Percentiles rank a stretch among this genome's conserved stretches.
These are phyloP conservation scores for Miamiensis avidus DNA, from an alignment of 169 alveolate genomes.

Conservation along the genomic window DNA sequence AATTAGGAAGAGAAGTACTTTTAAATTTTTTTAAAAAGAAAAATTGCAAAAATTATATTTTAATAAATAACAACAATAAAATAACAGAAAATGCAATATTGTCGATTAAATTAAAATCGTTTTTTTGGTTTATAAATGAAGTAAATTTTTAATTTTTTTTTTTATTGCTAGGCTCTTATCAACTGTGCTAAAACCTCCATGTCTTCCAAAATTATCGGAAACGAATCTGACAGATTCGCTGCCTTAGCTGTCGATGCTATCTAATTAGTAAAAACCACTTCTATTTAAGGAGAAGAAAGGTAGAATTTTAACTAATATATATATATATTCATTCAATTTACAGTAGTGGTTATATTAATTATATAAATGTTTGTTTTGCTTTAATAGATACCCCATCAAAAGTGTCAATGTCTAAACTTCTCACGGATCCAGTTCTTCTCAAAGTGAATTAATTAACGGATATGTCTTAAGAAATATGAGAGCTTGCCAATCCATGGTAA, in stretches of 20 bases:
- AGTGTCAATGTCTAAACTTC: constrained; percentile 93
- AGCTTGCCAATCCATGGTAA: constrained; percentile 97
- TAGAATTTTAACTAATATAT: too few relatives aligned
- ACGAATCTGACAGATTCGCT: constrained; percentile 93
- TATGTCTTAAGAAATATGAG: constrained; percentile 94
- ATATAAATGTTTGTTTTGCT: too few relatives aligned
- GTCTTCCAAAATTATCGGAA: constrained; percentile 94
- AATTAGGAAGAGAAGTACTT: constrained; percentile 79
- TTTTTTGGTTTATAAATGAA: too few relatives aligned
- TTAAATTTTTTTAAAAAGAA: too few relatives aligned
- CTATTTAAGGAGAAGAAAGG: constrained; percentile 12
- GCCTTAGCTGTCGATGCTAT: constrained; percentile 95
- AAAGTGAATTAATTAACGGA: constrained; percentile 91
- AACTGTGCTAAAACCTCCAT: constrained; percentile 96
- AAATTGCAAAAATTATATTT: too few relatives aligned
- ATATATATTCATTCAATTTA: too few relatives aligned
- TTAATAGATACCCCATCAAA: constrained; percentile 94
- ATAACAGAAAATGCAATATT: not conserved
- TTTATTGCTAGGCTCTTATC: constrained; percentile 54
- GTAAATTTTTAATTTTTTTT: too few relatives aligned
- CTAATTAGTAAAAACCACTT: constrained; percentile 81
- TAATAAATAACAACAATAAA: not conserved
- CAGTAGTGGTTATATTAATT: too few relatives aligned
- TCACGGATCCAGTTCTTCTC: constrained; percentile 95
- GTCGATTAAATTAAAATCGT: not conserved